Evolutionary conservation across 768 basidiomycete genomes (phyloP).

Genomic region (Artomyces pyxidatus): DNA sequence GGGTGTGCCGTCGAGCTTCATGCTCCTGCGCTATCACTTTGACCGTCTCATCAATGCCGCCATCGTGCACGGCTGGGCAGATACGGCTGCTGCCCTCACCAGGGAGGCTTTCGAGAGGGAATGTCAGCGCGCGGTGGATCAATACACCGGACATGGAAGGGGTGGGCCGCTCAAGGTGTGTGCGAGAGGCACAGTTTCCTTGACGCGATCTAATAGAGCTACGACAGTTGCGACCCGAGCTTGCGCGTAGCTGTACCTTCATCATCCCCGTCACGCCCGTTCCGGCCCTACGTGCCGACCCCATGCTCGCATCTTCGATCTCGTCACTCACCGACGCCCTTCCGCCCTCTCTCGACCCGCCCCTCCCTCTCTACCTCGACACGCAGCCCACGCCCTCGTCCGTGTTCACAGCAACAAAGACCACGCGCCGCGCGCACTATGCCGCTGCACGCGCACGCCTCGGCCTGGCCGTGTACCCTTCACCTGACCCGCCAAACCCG

Average conservation of each 20-base stretch:
- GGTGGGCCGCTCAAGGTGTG: slow-evolving; percentile 14
- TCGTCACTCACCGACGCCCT: slow-evolving; percentile 30
- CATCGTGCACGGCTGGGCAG: slow-evolving; percentile 41
- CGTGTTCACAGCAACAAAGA: slow-evolving; percentile 61
- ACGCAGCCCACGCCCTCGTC: slow-evolving; percentile 43
- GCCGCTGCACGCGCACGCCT: slow-evolving; percentile 54
- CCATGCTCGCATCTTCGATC: slow-evolving; percentile 10
- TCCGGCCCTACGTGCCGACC: slow-evolving; percentile 21
- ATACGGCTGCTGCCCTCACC: slow-evolving; percentile 27
- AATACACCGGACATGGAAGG: neutral
- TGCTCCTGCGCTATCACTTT: slow-evolving; percentile 54
- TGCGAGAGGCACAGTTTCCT: neutral
- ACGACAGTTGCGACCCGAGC: slow-evolving; percentile 43
- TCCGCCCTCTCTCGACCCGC: slow-evolving; percentile 19
- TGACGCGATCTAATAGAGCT: neutral
- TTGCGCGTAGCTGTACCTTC: slow-evolving; percentile 8
- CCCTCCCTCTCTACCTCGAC: slow-evolving; percentile 49
- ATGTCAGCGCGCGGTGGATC: slow-evolving; percentile 39
- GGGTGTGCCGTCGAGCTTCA: slow-evolving; percentile 46
- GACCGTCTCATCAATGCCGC: slow-evolving; percentile 52
- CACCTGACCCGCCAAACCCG: slow-evolving; percentile 8
- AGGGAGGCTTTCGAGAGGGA: slow-evolving; percentile 30
- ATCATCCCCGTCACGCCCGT: slow-evolving; percentile 4
- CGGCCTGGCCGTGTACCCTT: slow-evolving; percentile 22
- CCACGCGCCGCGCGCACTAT: slow-evolving; percentile 54